phyloP scores from a whole-genome alignment of 192 early-diverging fungal species.

The Pilobolus umbonatus region DNA sequence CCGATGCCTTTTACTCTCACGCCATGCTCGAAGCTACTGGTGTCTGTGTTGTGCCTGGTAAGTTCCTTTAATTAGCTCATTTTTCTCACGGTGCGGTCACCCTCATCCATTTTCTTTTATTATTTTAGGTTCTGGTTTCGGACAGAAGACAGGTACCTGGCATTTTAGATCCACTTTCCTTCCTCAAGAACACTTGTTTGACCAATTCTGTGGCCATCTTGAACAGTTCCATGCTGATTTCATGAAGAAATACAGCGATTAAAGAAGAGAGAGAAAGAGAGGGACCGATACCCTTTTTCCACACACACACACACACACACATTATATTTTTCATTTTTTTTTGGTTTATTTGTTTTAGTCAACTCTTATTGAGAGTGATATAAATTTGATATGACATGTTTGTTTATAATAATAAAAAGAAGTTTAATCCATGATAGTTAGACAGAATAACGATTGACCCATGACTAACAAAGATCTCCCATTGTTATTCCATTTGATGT shows the following conservation, averaged over 20 bases:
- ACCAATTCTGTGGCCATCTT: slow-evolving; percentile 75
- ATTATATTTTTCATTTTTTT: too few species aligned
- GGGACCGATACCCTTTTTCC: too few species aligned
- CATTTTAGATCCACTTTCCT: slow-evolving; percentile 97
- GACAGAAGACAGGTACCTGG: slow-evolving; percentile 81
- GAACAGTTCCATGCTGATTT: slow-evolving; percentile 74
- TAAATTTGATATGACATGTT: too few species aligned
- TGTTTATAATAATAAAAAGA: too few species aligned
- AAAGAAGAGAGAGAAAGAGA: background rate
- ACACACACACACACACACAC: too few species aligned
- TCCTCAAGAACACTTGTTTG: slow-evolving; percentile 88
- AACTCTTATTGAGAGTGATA: too few species aligned
- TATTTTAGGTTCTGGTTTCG: slow-evolving; percentile 66
- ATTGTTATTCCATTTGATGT: slow-evolving; percentile 65
- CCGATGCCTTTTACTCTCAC: slow-evolving; percentile 91
- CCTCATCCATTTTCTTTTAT: background rate
- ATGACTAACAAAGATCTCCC: slow-evolving; percentile 63
- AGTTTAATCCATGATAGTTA: slow-evolving; percentile 20
- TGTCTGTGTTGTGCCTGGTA: slow-evolving; percentile 91
- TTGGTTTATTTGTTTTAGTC: too few species aligned
- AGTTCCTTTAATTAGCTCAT: too few species aligned
- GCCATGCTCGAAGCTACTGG: slow-evolving; percentile 90
- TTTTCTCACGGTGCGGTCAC: slow-evolving; percentile 4
- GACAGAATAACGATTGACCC: slow-evolving; percentile 73
- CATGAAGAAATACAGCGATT: slow-evolving; percentile 37